phyloP scores from a whole-genome alignment of 305 asterid species.

The Fraxinus sp. region DNA sequence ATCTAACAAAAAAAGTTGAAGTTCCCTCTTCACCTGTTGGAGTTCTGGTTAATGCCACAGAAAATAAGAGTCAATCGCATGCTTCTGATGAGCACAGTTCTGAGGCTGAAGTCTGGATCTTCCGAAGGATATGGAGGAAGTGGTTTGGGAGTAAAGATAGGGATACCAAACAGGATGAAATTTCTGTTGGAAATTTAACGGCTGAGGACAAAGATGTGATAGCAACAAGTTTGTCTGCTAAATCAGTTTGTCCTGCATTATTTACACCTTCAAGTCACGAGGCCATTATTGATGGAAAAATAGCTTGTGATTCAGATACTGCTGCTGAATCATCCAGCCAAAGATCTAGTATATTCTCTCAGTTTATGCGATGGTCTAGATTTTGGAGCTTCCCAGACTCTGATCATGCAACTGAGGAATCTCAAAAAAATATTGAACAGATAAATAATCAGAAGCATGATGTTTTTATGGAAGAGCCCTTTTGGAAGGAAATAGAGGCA shows the following conservation, averaged over 20 bases:
- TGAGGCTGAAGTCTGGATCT: conserved; percentile 43
- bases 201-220: conserved; percentile 26
- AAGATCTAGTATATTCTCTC: conserved; percentile 30
- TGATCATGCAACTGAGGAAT: conserved; percentile 32
- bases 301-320: conserved; percentile 22
- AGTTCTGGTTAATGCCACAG: conserved; percentile 33
- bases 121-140: conserved; percentile 47
- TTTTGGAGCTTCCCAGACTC: conserved; percentile 38
- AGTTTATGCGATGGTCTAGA: conserved; percentile 36
- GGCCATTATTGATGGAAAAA: conserved; percentile 27
- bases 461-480: conserved; percentile 49
- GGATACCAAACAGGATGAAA: conserved; percentile 6
- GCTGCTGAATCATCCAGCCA: conserved; percentile 23
- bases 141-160: conserved; percentile 48
- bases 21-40: conserved; percentile 31
- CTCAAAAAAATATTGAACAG: conserved; percentile 26
- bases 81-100: conserved; percentile 23
- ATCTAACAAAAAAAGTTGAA: conserved; percentile 29
- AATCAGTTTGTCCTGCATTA: conserved; percentile 23
- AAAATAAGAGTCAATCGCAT: conserved; percentile 23
- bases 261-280: conserved; percentile 46
- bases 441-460: conserved; percentile 27
- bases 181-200: conserved; percentile 24
- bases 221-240: conserved; percentile 25
- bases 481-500: conserved; percentile 66